Evolutionary conservation across 352 stramenopile genomes (phyloP), one percentile per base, ranked within the genome.

Genomic region (Globisporangium uncinulatum): DNA sequence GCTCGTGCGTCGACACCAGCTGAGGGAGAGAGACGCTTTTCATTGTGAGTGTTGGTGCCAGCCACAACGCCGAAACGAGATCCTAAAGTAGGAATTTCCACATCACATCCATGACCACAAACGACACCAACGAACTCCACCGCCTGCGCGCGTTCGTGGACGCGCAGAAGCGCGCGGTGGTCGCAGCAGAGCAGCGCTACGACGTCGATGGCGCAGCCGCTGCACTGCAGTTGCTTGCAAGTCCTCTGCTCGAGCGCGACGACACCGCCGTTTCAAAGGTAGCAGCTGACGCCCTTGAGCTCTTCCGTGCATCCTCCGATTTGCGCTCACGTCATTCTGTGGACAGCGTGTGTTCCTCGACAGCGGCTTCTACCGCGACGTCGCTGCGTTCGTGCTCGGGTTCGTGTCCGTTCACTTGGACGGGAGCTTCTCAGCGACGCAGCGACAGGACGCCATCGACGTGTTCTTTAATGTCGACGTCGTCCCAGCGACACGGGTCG

Each of bases 351-450:
- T 89, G 39, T 91, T 80, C 44, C 17, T 87, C 31, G 71, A 81
- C 17, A 14, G 60, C 19, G 17, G 60, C 19, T 74, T 83, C 50
- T 91, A 89, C 47, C 72, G 79, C 5, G 78, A 89, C 3, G 64
- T 89, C 14, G 56, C 66, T 8, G 54, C 50, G 13, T 87, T 89
- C 36, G 17, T 87, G 32, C 47, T 91, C 45, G 58, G 59, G 11
- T 89, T 87, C 43, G 81, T 87, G 19, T 62, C 69, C 6, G 57
- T 80, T 20, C 72, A 76, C 56, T 24, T 89, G 3, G 76, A 86
- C 29, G 59, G 65, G 6, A 74, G 73, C 51, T 82, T 91, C 45
- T 73, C 67, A 10, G 54, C 64, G 17, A 43, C 61, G 20, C 70
- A 89, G 55, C 78, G 74, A 9, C 9, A 58, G 10, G 61, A 61